Conservation (phyloP, 257 asterid genomes). For the Jacaranda copaia region DNA sequence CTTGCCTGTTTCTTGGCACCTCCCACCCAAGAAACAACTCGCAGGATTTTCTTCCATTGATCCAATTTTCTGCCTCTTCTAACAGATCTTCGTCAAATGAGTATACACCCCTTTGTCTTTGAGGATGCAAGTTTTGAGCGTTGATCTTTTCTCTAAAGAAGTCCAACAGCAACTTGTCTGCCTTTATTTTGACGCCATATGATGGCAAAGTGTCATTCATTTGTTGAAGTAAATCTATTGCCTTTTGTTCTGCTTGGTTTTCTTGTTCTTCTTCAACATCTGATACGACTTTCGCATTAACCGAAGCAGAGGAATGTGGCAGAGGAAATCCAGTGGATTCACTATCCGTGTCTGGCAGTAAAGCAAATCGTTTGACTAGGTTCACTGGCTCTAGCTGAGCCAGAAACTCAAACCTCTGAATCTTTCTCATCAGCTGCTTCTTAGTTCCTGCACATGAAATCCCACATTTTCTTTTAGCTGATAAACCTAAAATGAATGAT, state of each 20-base stretch:
- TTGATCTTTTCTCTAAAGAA: conserved; percentile 52
- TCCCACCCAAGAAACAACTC: conserved; percentile 52
- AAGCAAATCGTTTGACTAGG: conserved; percentile 47
- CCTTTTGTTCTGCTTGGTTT: conserved; percentile 38
- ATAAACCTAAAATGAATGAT: background rate
- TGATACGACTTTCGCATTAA: conserved; percentile 19
- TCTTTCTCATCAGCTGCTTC: conserved; percentile 60
- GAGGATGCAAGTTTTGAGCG: background rate
- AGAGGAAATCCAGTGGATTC: conserved; percentile 23
- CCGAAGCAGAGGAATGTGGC: conserved; percentile 36
- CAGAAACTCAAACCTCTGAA: conserved; percentile 53
- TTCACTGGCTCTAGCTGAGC: conserved; percentile 59
- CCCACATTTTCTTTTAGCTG: background rate
- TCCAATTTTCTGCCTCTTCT: conserved; percentile 54
- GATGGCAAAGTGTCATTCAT: conserved; percentile 49
- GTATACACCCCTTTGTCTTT: background rate
- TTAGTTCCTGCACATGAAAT: conserved; percentile 52
- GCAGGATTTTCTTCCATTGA: conserved; percentile 38
- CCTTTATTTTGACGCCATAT: conserved; percentile 33
- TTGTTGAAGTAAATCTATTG: conserved; percentile 45
- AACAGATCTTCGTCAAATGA: conserved; percentile 36
- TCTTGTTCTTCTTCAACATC: conserved; percentile 41
- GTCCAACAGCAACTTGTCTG: conserved; percentile 55
- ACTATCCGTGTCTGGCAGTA: conserved; percentile 42
- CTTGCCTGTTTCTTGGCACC: conserved; percentile 50